Evolutionary conservation across 2,329 filamentous ascomycete species (phyloP).

Genomic region (Dothidotthia symphoricarpi): DNA sequence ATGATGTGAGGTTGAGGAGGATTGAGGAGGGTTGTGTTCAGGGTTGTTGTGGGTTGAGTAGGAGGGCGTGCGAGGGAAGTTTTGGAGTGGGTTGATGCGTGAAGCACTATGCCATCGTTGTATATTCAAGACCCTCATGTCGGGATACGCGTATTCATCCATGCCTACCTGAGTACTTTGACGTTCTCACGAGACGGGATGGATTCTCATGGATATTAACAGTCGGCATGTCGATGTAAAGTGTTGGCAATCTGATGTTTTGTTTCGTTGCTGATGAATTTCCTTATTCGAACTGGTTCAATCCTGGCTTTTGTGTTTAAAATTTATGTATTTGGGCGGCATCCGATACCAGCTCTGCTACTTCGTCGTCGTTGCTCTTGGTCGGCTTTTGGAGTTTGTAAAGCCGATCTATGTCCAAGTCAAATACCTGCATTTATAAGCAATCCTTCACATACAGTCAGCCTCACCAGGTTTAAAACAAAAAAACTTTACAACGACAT

Average conservation of each 20-base stretch:
- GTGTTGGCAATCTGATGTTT: too few relatives aligned
- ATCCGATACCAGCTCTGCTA: too few relatives aligned
- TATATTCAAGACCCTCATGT: not conserved
- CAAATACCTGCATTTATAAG: slow-evolving; percentile 9
- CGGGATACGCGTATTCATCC: not conserved
- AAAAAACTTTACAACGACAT: not conserved
- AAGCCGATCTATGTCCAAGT: slow-evolving; percentile 9
- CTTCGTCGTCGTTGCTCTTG: too few relatives aligned
- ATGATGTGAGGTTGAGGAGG: slow-evolving; percentile 2
- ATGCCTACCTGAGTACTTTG: not conserved
- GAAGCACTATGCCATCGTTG: not conserved
- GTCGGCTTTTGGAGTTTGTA: not conserved
- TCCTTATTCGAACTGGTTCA: too few relatives aligned
- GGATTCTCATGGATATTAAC: too few relatives aligned
- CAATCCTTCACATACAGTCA: not conserved
- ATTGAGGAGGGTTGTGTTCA: slow-evolving; percentile 43
- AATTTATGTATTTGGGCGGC: too few relatives aligned
- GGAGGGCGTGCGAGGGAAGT: slow-evolving; percentile 51
- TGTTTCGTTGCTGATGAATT: not conserved
- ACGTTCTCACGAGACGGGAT: not conserved
- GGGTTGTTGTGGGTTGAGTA: slow-evolving; percentile 47
- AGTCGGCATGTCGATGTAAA: too few relatives aligned
- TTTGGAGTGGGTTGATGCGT: slow-evolving; percentile 45
- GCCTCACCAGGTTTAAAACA: not conserved
- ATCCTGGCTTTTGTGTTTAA: too few relatives aligned